Evolutionary conservation across 352 stramenopile species (phyloP).

Genomic region (Aphanomyces euteiches): DNA sequence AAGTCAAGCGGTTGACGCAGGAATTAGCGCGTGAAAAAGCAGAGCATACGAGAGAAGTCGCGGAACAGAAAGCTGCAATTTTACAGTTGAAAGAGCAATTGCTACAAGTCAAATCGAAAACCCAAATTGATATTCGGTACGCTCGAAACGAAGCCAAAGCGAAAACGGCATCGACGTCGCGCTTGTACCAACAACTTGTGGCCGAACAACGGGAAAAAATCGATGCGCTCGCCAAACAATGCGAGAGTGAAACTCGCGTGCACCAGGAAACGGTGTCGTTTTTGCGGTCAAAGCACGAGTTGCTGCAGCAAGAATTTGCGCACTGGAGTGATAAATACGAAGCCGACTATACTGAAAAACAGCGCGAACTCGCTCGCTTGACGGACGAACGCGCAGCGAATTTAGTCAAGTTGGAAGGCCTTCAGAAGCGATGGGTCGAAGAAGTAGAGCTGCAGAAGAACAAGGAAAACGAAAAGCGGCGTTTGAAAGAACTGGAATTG

Average conservation of each 20-base stretch:
- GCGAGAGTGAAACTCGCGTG: slow-evolving; percentile 59
- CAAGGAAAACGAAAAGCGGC: slow-evolving; percentile 68
- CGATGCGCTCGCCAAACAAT: slow-evolving; percentile 57
- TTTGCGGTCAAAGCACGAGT: slow-evolving; percentile 71
- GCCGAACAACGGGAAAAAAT: slow-evolving; percentile 71
- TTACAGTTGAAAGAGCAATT: slow-evolving; percentile 81
- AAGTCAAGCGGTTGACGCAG: slow-evolving; percentile 78
- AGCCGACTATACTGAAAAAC: slow-evolving; percentile 69
- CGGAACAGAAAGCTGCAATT: slow-evolving; percentile 66
- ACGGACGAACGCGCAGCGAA: slow-evolving; percentile 57
- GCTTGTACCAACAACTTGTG: slow-evolving; percentile 78
- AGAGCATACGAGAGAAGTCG: slow-evolving; percentile 74
- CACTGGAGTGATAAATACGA: slow-evolving; percentile 82
- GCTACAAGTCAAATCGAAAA: slow-evolving; percentile 72
- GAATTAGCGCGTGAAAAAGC: slow-evolving; percentile 73
- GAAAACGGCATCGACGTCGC: slow-evolving; percentile 69
- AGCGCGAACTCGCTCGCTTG: slow-evolving; percentile 54
- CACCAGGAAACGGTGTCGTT: slow-evolving; percentile 76
- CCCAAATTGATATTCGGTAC: slow-evolving; percentile 78
- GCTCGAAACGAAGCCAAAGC: slow-evolving; percentile 77
- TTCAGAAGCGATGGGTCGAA: slow-evolving; percentile 67
- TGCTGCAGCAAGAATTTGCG: slow-evolving; percentile 52
- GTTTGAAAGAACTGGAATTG: slow-evolving; percentile 58
- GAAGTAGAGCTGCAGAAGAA: slow-evolving; percentile 66
- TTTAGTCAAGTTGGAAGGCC: slow-evolving; percentile 54